These are phyloP conservation scores for Phytophthora lateralis DNA, from an alignment of 352 stramenopile genomes.

Conservation along the genomic window DNA sequence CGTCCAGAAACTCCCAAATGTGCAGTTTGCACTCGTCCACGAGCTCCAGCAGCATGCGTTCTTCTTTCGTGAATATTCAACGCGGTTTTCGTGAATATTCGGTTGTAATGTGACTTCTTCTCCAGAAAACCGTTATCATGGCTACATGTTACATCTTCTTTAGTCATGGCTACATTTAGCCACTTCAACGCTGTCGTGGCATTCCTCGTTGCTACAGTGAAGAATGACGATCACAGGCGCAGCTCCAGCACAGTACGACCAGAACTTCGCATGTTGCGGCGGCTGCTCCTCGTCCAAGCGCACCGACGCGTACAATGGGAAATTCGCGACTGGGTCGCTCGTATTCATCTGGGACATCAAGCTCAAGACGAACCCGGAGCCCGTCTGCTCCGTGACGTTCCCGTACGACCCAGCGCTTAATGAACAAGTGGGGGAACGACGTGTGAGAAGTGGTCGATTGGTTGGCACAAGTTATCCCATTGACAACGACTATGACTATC, in stretches of 20 bases:
- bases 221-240: conserved; percentile 33
- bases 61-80: not conserved
- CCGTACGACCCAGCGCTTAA: conserved; percentile 64
- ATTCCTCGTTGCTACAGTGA: too few species aligned
- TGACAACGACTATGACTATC: conserved; percentile 71
- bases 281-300: conserved; percentile 68
- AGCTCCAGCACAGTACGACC: conserved; percentile 35
- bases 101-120: conserved; percentile 9
- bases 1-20: conserved; percentile 58
- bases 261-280: conserved; percentile 72
- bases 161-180: not conserved
- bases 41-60: conserved; percentile 48
- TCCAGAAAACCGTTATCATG: conserved; percentile 15
- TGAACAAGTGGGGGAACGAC: conserved; percentile 60
- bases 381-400: conserved; percentile 55
- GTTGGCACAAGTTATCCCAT: conserved; percentile 71
- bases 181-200: too few species aligned
- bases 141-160: conserved; percentile 27
- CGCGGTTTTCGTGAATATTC: conserved; percentile 7
- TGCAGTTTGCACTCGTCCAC: conserved; percentile 69
- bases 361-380: conserved; percentile 57
- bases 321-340: conserved; percentile 51
- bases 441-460: conserved; percentile 63
- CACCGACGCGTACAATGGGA: conserved; percentile 50
- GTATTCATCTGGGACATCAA: conserved; percentile 76